phyloP scores from a whole-genome alignment of 495 filamentous ascomycete species.

The Hypomontagnella submonticulosa region DNA sequence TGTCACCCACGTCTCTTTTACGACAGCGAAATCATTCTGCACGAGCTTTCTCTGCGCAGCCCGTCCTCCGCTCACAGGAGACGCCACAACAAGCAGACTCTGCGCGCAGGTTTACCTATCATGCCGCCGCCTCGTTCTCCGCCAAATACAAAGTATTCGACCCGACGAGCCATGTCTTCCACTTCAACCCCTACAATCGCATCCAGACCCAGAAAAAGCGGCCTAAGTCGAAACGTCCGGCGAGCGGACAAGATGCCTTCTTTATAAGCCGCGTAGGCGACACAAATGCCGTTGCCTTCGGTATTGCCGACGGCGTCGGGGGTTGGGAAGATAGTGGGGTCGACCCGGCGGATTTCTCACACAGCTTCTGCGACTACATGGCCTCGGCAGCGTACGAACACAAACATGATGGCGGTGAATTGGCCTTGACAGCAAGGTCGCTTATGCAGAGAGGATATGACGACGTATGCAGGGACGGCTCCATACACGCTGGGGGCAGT shows the following conservation, averaged over 20 bases:
- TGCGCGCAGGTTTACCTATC: constrained; percentile 65
- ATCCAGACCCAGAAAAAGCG: constrained; percentile 63
- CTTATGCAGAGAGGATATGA: constrained; percentile 89
- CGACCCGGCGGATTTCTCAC: constrained; percentile 94
- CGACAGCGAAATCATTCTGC: constrained; percentile 9
- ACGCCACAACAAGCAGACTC: constrained; percentile 26
- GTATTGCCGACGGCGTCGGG: constrained; percentile 93
- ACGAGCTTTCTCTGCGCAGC: constrained; percentile 38
- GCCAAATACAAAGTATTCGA: constrained; percentile 82
- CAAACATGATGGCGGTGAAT: constrained; percentile 37
- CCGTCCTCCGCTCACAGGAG: constrained; percentile 31
- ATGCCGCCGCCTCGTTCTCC: constrained; percentile 74
- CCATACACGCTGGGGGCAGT: constrained; percentile 83
- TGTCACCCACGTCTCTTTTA: constrained; percentile 9
- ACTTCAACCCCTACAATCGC: constrained; percentile 74
- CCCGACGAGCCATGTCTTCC: constrained; percentile 74
- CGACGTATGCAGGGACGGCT: constrained; percentile 75
- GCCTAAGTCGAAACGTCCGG: constrained; percentile 69
- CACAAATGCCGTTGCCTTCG: constrained; percentile 74
- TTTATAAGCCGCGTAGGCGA: constrained; percentile 82
- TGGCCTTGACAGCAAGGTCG: constrained; percentile 68
- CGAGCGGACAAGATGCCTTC: constrained; percentile 94
- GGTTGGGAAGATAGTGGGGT: constrained; percentile 92
- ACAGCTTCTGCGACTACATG: constrained; percentile 94
- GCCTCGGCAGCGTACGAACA: constrained; percentile 72